Percentiles rank a stretch among this genome's conserved stretches.
Conservation (phyloP, 495 filamentous ascomycete species). For the Aspergillus indologenus region DNA sequence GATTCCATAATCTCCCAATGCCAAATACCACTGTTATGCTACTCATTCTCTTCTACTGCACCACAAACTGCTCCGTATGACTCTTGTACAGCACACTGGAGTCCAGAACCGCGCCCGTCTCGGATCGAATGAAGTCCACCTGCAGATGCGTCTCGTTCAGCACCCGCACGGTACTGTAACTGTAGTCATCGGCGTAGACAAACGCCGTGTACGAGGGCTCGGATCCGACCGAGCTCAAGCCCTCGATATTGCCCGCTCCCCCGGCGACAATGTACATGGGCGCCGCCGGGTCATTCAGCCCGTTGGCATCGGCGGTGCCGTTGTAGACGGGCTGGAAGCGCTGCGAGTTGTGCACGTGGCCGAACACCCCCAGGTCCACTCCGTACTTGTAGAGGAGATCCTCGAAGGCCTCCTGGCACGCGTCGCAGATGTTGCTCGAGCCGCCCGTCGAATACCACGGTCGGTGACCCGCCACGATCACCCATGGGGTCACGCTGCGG, state of each 20-base stretch:
- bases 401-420: constrained; percentile 59
- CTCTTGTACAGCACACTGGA: constrained; percentile 50
- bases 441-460: constrained; percentile 53
- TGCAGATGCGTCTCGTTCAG: constrained; percentile 33
- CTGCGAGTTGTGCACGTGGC: constrained; percentile 60
- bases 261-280: constrained; percentile 56
- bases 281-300: constrained; percentile 50
- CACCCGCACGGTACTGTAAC: constrained; percentile 42
- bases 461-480: constrained; percentile 57
- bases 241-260: constrained; percentile 48
- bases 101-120: constrained; percentile 51
- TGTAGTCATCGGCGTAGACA: constrained; percentile 55
- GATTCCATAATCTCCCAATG: no score
- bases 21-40: no score
- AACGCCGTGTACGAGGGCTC: constrained; percentile 49
- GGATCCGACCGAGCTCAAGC: constrained; percentile 34
- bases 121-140: constrained; percentile 46
- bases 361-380: constrained; percentile 59
- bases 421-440: constrained; percentile 37
- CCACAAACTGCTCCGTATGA: constrained; percentile 48
- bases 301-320: constrained; percentile 41
- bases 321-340: constrained; percentile 44
- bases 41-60: constrained; percentile 35
- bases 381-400: constrained; percentile 55
- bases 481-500: constrained; percentile 52